Conservation (phyloP, 2,329 filamentous ascomycete species). For the Aureobasidium melanogenum region DNA sequence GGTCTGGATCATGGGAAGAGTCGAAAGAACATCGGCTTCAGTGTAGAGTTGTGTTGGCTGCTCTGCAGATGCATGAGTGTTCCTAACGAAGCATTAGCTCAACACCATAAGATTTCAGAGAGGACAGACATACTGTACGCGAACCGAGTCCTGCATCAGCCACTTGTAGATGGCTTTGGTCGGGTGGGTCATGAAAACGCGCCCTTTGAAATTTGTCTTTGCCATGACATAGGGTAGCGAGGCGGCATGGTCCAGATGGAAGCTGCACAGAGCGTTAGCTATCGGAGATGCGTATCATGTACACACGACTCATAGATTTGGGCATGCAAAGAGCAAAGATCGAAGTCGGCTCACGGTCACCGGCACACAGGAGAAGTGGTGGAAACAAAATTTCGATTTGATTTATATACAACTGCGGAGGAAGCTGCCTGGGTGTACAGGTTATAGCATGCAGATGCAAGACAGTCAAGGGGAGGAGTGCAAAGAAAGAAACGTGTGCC, state of each 20-base stretch:
- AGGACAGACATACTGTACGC: conserved; percentile 62
- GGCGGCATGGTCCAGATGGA: conserved; percentile 96
- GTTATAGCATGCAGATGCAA: background rate
- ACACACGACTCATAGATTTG: background rate
- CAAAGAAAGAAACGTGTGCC: background rate
- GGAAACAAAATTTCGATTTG: conserved; percentile 23
- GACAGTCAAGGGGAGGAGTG: background rate
- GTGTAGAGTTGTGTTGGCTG: conserved; percentile 70
- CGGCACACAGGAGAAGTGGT: conserved; percentile 9
- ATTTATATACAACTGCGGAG: conserved; percentile 21
- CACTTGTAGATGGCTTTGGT: conserved; percentile 99
- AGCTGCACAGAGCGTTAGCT: conserved; percentile 48
- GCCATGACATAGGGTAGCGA: conserved; percentile 95
- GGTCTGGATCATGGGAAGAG: conserved; percentile 88
- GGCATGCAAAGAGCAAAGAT: background rate
- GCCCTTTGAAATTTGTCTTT: conserved; percentile 94
- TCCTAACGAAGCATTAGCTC: conserved; percentile 37
- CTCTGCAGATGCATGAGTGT: conserved; percentile 53
- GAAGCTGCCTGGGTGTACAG: background rate
- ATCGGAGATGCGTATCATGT: background rate
- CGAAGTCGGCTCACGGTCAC: conserved; percentile 11
- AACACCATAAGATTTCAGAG: too few species aligned
- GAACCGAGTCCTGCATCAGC: conserved; percentile 94
- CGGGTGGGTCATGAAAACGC: conserved; percentile 98
- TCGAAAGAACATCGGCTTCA: conserved; percentile 88